Evolutionary conservation across 2,329 filamentous ascomycete species (phyloP).

Genomic region (Stachybotrys echinatus): DNA sequence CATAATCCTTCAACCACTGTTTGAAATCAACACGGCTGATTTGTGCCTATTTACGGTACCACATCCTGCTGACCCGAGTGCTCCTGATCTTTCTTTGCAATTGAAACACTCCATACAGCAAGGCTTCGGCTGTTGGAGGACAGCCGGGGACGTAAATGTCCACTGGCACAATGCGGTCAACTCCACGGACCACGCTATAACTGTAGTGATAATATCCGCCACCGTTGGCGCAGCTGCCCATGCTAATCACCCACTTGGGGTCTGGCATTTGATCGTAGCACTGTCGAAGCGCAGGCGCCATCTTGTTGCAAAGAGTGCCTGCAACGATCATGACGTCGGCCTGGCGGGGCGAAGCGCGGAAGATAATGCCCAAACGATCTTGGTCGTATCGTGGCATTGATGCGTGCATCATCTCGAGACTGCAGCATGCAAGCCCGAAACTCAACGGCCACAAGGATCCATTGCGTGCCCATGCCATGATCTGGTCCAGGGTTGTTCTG

Average conservation of each 20-base stretch:
- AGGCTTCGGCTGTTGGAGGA: constrained; percentile 40
- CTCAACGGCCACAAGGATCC: constrained; percentile 56
- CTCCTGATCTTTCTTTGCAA: constrained; percentile 64
- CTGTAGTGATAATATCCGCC: constrained; percentile 72
- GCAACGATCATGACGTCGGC: constrained; percentile 63
- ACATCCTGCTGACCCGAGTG: constrained; percentile 40
- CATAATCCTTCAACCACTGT: no score
- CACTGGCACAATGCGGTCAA: constrained; percentile 61
- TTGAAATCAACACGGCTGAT: no score
- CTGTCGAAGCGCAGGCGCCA: constrained; percentile 58
- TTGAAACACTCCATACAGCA: constrained; percentile 57
- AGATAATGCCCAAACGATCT: constrained; percentile 60
- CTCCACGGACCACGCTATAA: constrained; percentile 60
- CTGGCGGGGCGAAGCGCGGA: constrained; percentile 60
- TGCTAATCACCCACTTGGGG: constrained; percentile 58
- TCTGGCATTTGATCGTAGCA: constrained; percentile 67
- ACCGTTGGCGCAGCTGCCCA: constrained; percentile 67
- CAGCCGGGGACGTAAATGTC: constrained; percentile 66
- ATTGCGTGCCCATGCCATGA: constrained; percentile 54
- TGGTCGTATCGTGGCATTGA: constrained; percentile 60
- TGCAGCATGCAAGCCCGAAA: constrained; percentile 59
- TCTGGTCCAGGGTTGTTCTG: constrained; percentile 47
- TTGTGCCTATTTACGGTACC: constrained; percentile 40
- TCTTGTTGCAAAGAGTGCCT: constrained; percentile 64
- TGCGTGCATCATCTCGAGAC: constrained; percentile 60